Conservation (phyloP, 345 rosid species). For the Ceriops decandra region DNA sequence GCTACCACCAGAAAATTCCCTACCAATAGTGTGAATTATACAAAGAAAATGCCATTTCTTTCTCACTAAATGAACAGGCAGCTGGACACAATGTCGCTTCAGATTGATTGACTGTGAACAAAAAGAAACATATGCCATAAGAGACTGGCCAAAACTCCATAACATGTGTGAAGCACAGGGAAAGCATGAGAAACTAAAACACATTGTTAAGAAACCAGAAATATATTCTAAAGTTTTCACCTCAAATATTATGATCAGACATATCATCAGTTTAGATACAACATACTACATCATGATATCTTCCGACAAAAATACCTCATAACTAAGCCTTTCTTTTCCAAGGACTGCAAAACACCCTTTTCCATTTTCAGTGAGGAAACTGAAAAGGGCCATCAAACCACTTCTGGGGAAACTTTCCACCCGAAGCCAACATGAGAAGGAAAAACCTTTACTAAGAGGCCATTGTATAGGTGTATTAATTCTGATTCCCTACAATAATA, state of each 20-base stretch:
- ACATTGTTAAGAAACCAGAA: neutral
- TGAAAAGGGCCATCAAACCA: slow-evolving; percentile 82
- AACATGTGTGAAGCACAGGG: neutral
- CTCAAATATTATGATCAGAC: neutral
- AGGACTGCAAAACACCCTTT: slow-evolving; percentile 81
- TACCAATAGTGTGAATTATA: slow-evolving; percentile 81
- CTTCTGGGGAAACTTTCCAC: slow-evolving; percentile 72
- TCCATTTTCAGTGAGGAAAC: slow-evolving; percentile 82
- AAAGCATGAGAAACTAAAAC: neutral
- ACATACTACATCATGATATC: neutral
- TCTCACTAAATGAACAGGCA: slow-evolving; percentile 50
- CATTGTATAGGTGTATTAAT: slow-evolving; percentile 82
- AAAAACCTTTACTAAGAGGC: slow-evolving; percentile 90
- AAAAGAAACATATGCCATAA: slow-evolving; percentile 23
- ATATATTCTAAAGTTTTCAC: neutral
- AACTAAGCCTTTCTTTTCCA: slow-evolving; percentile 62
- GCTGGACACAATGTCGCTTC: slow-evolving; percentile 64
- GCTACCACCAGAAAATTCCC: slow-evolving; percentile 98
- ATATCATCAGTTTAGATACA: neutral
- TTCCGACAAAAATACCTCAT: slow-evolving; percentile 50
- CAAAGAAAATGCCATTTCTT: slow-evolving; percentile 93
- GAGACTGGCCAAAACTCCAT: slow-evolving; percentile 1
- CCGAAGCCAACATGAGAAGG: slow-evolving; percentile 97
- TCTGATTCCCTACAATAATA: slow-evolving; percentile 60
- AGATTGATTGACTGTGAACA: slow-evolving; percentile 64